Percentiles rank a stretch among this genome's conserved stretches.
These are phyloP conservation scores for Ophiocordyceps unilateralis DNA, from an alignment of 2,329 filamentous ascomycete genomes.

Conservation along the genomic window DNA sequence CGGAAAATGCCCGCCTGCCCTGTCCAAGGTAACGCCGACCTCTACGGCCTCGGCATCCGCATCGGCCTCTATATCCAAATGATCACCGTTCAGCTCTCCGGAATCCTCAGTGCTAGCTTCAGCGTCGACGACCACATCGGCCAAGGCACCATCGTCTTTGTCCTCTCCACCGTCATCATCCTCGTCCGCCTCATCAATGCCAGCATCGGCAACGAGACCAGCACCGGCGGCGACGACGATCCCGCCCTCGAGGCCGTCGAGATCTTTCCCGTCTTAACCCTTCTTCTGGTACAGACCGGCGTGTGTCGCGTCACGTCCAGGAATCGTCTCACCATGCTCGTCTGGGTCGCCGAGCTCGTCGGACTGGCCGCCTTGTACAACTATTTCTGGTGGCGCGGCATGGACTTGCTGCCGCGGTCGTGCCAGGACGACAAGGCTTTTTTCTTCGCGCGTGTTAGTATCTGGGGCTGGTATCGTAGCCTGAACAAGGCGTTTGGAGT, in stretches of 20 bases:
- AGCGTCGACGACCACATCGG: conserved; percentile 7
- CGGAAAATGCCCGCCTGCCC: conserved; percentile 3
- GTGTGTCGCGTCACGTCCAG: conserved; percentile 5
- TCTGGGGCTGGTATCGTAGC: conserved; percentile 10
- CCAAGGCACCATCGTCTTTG: conserved; percentile 8
- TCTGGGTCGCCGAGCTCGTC: conserved; percentile 6
- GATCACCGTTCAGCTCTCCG: conserved; percentile 9
- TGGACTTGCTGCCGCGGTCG: conserved; percentile 6
- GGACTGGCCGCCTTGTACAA: conserved; percentile 5
- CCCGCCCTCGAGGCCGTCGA: conserved; percentile 7
- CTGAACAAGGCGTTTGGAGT: conserved; percentile 9
- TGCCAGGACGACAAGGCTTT: conserved; percentile 10
- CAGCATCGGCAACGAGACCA: neutral
- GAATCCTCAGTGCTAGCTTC: conserved; percentile 5
- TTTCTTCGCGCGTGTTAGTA: conserved; percentile 12
- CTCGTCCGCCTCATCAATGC: conserved; percentile 4
- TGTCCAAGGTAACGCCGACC: conserved; percentile 8
- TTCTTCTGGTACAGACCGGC: conserved; percentile 8
- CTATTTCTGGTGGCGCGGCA: conserved; percentile 10
- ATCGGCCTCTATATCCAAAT: conserved; percentile 12
- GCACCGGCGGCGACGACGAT: neutral
- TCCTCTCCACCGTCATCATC: conserved; percentile 7
- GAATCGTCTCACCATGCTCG: conserved; percentile 4
- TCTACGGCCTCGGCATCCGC: conserved; percentile 12
- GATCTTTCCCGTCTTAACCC: conserved; percentile 8